Evolutionary conservation across 148 eudicot species (phyloP), one percentile per base, ranked within the genome.

Genomic region (Vaccinium macrocarpon): DNA sequence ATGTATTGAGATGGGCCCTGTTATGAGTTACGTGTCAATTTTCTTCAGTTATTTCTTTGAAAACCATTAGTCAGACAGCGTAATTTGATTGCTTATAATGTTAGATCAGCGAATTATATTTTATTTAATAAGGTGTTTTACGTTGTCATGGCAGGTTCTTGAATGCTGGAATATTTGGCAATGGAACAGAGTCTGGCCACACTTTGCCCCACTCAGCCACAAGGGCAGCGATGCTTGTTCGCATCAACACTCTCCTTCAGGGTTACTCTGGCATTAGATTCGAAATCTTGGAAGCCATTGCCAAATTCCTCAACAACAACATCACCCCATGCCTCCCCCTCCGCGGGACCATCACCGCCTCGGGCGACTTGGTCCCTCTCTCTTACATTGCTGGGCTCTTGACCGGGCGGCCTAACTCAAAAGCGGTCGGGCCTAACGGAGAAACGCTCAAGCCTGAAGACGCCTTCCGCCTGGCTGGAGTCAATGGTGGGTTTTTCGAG

Each of bases 211-310:
- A 81, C 16, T 85, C 91, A 5, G 89, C 91, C 5, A 85, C 91
- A 73, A 87, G 89, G 70, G 91, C 91, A 3, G 84, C 91, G 2
- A 89, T 89, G 91, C 85, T 89, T 1, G 91, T 89, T 0, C 84
- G 91, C 32, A 87, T 89, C 86, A 89, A 89, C 91, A 89, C 91
- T 49, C 86, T 89, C 72, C 88, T 89, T 23, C 91, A 89, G 79
- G 91, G 91, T 32, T 89, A 89, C 85, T 89, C 91, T 6, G 89
- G 91, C 83, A 89, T 89, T 6, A 79, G 91, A 49, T 89, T 89
- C 35, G 89, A 89, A 52, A 84, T 89, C 62, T 32, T 89, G 59
- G 91, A 89, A 85, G 89, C 89, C 48, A 84, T 89, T 1, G 38
- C 89, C 21, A 87, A 87, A 21, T 71, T 89, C 27, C 88, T 89